Conservation (phyloP, 2,329 filamentous ascomycete genomes). For the Exophiala alcalophila region DNA sequence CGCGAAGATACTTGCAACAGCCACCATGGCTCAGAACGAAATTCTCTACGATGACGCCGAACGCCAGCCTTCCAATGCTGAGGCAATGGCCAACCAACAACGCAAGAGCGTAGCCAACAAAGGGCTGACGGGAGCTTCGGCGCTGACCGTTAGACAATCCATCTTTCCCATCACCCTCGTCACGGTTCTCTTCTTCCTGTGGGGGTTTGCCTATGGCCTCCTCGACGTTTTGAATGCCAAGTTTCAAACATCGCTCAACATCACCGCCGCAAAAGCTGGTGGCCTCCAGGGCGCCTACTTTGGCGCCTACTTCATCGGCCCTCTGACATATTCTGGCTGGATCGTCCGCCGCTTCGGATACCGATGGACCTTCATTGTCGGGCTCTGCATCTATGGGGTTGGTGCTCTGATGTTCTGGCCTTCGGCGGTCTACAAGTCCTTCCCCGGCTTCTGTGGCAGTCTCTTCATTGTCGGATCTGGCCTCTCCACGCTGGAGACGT, state of each 20-base stretch:
- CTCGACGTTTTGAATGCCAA: slow-evolving; percentile 54
- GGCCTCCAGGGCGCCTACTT: slow-evolving; percentile 65
- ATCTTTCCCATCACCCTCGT: slow-evolving; percentile 45
- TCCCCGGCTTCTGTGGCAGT: slow-evolving; percentile 66
- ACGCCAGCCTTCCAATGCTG: slow-evolving; percentile 29
- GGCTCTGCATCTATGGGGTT: slow-evolving; percentile 65
- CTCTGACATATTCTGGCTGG: slow-evolving; percentile 53
- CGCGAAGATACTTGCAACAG: neutral
- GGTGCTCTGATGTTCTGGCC: slow-evolving; percentile 85
- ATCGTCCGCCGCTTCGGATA: slow-evolving; percentile 67
- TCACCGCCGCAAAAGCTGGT: slow-evolving; percentile 56
- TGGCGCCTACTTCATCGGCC: slow-evolving; percentile 56
- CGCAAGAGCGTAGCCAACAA: slow-evolving; percentile 28
- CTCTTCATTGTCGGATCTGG: slow-evolving; percentile 73
- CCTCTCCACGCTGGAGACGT: slow-evolving; percentile 71
- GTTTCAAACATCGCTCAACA: slow-evolving; percentile 56
- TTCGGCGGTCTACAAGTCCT: slow-evolving; percentile 68
- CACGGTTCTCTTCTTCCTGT: slow-evolving; percentile 53
- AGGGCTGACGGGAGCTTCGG: slow-evolving; percentile 40
- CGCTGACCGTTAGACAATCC: slow-evolving; percentile 44
- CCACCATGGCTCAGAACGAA: neutral
- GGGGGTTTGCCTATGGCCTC: slow-evolving; percentile 52
- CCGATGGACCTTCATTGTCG: slow-evolving; percentile 74
- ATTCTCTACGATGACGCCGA: slow-evolving; percentile 21
- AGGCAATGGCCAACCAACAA: slow-evolving; percentile 24